Base-by-base conservation (phyloP, 73 alveolate genomes). In the Blepharisma japonicum region DNA sequence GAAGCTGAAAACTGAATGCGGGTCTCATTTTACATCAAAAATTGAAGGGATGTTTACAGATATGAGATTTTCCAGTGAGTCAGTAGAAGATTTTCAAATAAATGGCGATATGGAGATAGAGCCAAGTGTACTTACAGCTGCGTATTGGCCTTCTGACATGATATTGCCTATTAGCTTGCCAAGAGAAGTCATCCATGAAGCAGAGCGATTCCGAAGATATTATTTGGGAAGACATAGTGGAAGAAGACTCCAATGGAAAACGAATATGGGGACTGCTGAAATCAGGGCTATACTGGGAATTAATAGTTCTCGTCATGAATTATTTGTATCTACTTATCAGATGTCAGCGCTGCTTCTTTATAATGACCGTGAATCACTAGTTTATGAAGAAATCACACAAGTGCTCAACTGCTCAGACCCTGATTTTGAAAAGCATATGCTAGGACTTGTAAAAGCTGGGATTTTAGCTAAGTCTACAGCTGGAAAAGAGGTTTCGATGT, bases 1-100 rank as follows among this genome's bases (percentile, higher is more conserved):
- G 5, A 89, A 89, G 72, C 70, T 89, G 49, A 89, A 89, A 79
- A 81, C 68, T 6, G 92, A 87, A 45, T 89, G 96, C 20, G 96
- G 96, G 21, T 82, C 76, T 27, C 71, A 71, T 39, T 89, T 74
- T 39, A 87, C 92, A 6, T 70, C 83, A n/a, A 89, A 89, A 50
- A 71, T 86, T 25, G 96, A 89, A 72, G 92, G 90, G 5, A 89
- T 89, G 96, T 68, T 89, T 61, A 89, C 77, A 42, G 96, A 89
- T 79, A 87, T 89, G 80, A 86, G 67, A 53, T 42, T 78, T 47
- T 68, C 92, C 6, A 78, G 70, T 49, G 94, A 87, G 9, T 48
- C 77, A 11, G 78, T 77, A 83, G 9, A 47, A 21, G 89, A 83
- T 54, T 89, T 82, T 80, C 83, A 72, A 6, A 68, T 51, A 7